A percentile compares a stretch with the other conserved stretches of the same genome.
Conservation (phyloP, 2,329 filamentous ascomycete species). For the Ophidiomyces ophidiicola region DNA sequence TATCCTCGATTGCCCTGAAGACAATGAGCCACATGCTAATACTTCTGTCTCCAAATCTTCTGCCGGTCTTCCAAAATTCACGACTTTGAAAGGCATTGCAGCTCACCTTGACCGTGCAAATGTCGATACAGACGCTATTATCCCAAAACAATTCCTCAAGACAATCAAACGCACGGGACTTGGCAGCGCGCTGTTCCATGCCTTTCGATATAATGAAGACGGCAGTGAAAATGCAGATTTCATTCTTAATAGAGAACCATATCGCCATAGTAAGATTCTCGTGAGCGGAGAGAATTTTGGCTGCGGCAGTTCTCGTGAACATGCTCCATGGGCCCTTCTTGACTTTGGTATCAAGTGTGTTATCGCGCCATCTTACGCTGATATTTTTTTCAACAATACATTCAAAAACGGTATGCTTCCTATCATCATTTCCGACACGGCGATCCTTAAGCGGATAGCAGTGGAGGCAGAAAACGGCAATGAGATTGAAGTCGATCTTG, state of each 20-base stretch:
- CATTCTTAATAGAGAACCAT: slow-evolving; percentile 80
- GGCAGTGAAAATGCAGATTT: slow-evolving; percentile 68
- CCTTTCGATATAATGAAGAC: slow-evolving; percentile 63
- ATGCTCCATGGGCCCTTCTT: slow-evolving; percentile 91
- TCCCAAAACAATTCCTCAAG: slow-evolving; percentile 98
- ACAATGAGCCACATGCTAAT: slow-evolving; percentile 54
- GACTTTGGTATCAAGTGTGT: slow-evolving; percentile 94
- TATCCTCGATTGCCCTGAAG: slow-evolving; percentile 51
- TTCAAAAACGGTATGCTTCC: slow-evolving; percentile 99
- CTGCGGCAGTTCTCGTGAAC: slow-evolving; percentile 83
- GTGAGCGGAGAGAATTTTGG: slow-evolving; percentile 90
- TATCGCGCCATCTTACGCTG: slow-evolving; percentile 75
- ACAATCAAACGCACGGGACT: slow-evolving; percentile 97
- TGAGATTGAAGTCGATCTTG: slow-evolving; percentile 81
- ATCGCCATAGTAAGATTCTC: slow-evolving; percentile 72
- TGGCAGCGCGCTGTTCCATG: slow-evolving; percentile 74
- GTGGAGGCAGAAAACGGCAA: slow-evolving; percentile 64
- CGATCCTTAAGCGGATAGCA: slow-evolving; percentile 56
- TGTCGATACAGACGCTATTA: slow-evolving; percentile 97
- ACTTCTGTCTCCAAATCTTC: slow-evolving; percentile 37
- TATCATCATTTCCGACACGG: slow-evolving; percentile 57
- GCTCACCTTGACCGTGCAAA: slow-evolving; percentile 81
- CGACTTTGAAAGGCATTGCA: slow-evolving; percentile 69
- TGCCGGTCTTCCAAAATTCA: slow-evolving; percentile 71
- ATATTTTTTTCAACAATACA: slow-evolving; percentile 99